These are phyloP conservation scores for Rhizopus arrhizus DNA, from an alignment of 371 early-diverging fungal species.

Conservation along the genomic window DNA sequence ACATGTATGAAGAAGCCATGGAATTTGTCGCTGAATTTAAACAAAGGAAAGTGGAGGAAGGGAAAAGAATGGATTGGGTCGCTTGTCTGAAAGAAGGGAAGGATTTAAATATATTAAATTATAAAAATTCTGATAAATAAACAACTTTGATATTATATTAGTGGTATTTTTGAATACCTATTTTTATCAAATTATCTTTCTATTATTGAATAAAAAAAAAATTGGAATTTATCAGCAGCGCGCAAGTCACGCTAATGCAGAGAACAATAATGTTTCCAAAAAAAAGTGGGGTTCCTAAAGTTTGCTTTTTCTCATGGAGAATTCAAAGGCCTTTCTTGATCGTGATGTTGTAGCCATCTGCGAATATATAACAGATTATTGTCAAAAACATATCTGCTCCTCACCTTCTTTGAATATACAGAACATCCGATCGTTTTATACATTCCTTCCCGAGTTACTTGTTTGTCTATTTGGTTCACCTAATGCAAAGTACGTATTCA, in stretches of 20 bases:
- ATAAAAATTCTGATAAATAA: slow-evolving; percentile 23
- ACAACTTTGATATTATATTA: too few relatives aligned
- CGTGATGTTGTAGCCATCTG: slow-evolving; percentile 19
- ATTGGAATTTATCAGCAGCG: too few relatives aligned
- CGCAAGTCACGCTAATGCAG: background rate
- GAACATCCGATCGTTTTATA: slow-evolving; percentile 12
- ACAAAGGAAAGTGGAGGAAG: slow-evolving; percentile 16
- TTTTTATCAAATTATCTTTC: too few relatives aligned
- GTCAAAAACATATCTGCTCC: slow-evolving; percentile 11
- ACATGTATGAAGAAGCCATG: slow-evolving; percentile 19
- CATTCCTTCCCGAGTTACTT: slow-evolving; percentile 32
- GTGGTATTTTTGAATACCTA: too few relatives aligned
- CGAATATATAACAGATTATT: slow-evolving; percentile 14
- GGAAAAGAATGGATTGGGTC: slow-evolving; percentile 19
- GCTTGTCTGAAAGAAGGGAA: slow-evolving; percentile 22
- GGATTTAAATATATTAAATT: slow-evolving; percentile 20
- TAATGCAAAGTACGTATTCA: slow-evolving; percentile 27
- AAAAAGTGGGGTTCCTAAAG: background rate
- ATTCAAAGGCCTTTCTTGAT: slow-evolving; percentile 11
- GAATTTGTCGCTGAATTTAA: slow-evolving; percentile 19
- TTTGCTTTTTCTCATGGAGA: slow-evolving; percentile 14
- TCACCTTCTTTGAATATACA: background rate
- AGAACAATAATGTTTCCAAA: too few relatives aligned
- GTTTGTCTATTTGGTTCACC: slow-evolving; percentile 44
- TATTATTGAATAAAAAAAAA: too few relatives aligned